phyloP scores from a whole-genome alignment of 306 rosid genomes.

The Casuarina cunninghamiana region DNA sequence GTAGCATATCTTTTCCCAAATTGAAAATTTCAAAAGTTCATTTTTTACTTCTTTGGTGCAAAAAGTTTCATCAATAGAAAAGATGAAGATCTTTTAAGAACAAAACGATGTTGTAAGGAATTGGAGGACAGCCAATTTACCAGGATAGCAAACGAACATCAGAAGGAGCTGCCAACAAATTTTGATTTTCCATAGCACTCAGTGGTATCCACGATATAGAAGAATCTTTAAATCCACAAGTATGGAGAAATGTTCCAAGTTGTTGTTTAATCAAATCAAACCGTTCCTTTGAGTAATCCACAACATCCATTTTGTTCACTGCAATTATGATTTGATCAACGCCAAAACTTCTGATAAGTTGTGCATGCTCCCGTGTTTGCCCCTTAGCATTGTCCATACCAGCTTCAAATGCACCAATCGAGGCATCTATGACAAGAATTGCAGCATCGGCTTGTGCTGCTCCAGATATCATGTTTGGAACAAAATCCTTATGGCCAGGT shows the following conservation, averaged over 20 bases:
- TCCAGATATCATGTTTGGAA: constrained; percentile 98
- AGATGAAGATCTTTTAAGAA: neutral
- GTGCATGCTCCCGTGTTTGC: constrained; percentile 93
- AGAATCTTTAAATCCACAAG: constrained; percentile 85
- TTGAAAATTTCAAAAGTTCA: neutral
- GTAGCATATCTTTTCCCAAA: neutral
- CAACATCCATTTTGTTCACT: constrained; percentile 91
- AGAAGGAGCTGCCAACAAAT: constrained; percentile 85
- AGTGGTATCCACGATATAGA: constrained; percentile 78
- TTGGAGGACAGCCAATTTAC: constrained; percentile 42
- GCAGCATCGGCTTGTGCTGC: constrained; percentile 99
- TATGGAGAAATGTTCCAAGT: constrained; percentile 73
- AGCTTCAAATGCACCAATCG: constrained; percentile 86
- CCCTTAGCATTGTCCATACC: constrained; percentile 88
- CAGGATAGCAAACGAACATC: constrained; percentile 61
- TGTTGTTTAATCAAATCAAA: constrained; percentile 77
- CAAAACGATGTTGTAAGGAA: neutral
- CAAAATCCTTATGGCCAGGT: constrained; percentile 97
- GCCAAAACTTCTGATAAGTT: constrained; percentile 94
- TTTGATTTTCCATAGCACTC: constrained; percentile 93
- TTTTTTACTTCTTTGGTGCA: neutral
- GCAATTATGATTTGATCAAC: constrained; percentile 92
- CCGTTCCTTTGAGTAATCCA: constrained; percentile 76
- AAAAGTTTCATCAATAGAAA: neutral
- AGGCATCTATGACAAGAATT: constrained; percentile 86